phyloP scores from a whole-genome alignment of 129 eudicot genomes.

The Lactuca saligna region DNA sequence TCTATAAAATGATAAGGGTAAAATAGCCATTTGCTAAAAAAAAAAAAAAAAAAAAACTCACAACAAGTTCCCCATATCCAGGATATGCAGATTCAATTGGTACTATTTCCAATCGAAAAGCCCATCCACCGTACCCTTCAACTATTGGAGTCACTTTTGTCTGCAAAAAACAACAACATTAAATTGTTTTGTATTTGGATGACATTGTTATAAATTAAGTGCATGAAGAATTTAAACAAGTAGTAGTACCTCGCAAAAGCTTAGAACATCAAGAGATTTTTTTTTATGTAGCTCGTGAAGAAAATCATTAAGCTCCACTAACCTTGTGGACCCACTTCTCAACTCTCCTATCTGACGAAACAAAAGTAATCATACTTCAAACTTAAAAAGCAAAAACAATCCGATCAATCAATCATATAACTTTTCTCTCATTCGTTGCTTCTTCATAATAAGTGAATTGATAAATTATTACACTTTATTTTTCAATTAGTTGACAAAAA shows the following conservation, averaged over 20 bases:
- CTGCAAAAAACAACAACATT: conserved; percentile 35
- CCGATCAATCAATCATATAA: no score
- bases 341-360: conserved; percentile 75
- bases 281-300: conserved; percentile 74
- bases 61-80: conserved; percentile 96
- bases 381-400: no score
- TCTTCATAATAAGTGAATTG: neutral
- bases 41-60: conserved; percentile 47
- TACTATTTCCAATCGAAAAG: conserved; percentile 90
- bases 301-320: conserved; percentile 77
- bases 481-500: neutral
- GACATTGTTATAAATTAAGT: no score
- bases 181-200: no score
- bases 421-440: no score
- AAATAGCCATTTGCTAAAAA: conserved; percentile 1
- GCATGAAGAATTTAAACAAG: no score
- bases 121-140: conserved; percentile 99
- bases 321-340: conserved; percentile 93
- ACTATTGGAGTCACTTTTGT: conserved; percentile 98
- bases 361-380: neutral
- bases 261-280: conserved; percentile 76
- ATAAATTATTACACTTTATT: neutral
- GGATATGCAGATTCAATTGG: conserved; percentile 97
- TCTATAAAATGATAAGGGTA: neutral
- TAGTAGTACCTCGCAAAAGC: conserved; percentile 95